Evolutionary conservation across 148 eudicot species (phyloP).

Genomic region (Amaranthus palmeri): DNA sequence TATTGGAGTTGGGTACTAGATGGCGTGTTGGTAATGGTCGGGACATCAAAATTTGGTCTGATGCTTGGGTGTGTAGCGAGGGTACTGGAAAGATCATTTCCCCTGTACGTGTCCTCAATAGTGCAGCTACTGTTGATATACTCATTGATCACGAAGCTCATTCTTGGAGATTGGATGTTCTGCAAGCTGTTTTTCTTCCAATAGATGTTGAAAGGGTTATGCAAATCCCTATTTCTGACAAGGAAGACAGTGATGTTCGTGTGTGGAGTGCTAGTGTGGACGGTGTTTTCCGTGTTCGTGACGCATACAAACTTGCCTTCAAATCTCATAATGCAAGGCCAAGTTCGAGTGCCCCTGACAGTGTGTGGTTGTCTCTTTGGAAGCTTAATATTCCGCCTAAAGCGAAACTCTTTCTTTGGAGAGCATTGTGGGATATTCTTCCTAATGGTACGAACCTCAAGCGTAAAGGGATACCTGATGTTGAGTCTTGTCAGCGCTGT

Average conservation of each 20-base stretch:
- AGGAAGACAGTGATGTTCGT: not conserved
- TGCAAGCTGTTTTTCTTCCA: not conserved
- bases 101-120: not conserved
- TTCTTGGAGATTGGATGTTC: not conserved
- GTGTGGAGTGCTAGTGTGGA: not conserved
- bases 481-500: too few relatives aligned
- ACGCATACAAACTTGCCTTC: not conserved
- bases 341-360: not conserved
- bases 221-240: not conserved
- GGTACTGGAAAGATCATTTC: not conserved
- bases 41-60: not conserved
- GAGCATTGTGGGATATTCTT: not conserved
- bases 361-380: not conserved
- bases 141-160: not conserved
- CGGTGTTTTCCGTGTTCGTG: too few relatives aligned
- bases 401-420: not conserved
- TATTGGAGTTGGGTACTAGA: not conserved
- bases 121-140: not conserved
- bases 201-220: not conserved
- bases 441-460: too few relatives aligned
- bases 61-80: not conserved
- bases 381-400: not conserved
- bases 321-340: not conserved
- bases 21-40: not conserved
- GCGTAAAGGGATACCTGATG: too few relatives aligned